Evolutionary conservation across 1,139 yeast species (phyloP).

Genomic region (Suhomyces ambrosiae): DNA sequence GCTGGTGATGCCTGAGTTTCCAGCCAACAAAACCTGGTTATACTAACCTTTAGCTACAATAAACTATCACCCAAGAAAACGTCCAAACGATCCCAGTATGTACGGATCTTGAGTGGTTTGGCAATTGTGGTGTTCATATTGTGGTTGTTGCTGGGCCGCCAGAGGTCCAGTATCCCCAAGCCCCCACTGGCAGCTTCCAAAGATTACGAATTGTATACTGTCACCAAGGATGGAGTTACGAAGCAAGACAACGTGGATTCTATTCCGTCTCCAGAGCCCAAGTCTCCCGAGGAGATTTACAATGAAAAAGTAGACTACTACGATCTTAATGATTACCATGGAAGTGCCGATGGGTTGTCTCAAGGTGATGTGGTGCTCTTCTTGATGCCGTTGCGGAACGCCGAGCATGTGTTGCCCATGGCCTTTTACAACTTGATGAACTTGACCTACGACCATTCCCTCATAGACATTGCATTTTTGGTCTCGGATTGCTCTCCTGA

Average conservation of each 20-base stretch:
- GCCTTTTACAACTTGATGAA: slow-evolving; percentile 86
- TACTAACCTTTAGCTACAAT: slow-evolving; percentile 15
- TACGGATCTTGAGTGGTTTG: slow-evolving; percentile 6
- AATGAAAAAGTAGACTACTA: slow-evolving; percentile 53
- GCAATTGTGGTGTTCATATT: slow-evolving; percentile 13
- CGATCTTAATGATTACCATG: slow-evolving; percentile 61
- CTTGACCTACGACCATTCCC: slow-evolving; percentile 77
- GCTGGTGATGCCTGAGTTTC: slow-evolving; percentile 7
- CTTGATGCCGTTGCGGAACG: slow-evolving; percentile 79
- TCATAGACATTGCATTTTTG: slow-evolving; percentile 81
- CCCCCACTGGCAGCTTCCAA: slow-evolving; percentile 3
- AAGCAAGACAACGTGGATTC: slow-evolving; percentile 13
- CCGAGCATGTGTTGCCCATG: slow-evolving; percentile 76
- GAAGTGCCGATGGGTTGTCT: slow-evolving; percentile 54
- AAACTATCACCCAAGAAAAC: slow-evolving; percentile 19
- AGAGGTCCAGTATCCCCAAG: slow-evolving; percentile 3
- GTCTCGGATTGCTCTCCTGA: slow-evolving; percentile 81
- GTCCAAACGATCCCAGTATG: slow-evolving; percentile 9
- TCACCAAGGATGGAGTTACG: slow-evolving; percentile 41
- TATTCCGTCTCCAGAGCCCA: slow-evolving; percentile 3
- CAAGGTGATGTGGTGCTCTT: slow-evolving; percentile 68
- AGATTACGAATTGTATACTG: slow-evolving; percentile 34
- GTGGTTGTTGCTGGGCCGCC: slow-evolving; percentile 7
- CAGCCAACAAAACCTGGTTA: neutral
- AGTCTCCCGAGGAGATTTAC: slow-evolving; percentile 24